phyloP scores from a whole-genome alignment of 2,329 filamentous ascomycete species.

The Colletotrichum trifolii region DNA sequence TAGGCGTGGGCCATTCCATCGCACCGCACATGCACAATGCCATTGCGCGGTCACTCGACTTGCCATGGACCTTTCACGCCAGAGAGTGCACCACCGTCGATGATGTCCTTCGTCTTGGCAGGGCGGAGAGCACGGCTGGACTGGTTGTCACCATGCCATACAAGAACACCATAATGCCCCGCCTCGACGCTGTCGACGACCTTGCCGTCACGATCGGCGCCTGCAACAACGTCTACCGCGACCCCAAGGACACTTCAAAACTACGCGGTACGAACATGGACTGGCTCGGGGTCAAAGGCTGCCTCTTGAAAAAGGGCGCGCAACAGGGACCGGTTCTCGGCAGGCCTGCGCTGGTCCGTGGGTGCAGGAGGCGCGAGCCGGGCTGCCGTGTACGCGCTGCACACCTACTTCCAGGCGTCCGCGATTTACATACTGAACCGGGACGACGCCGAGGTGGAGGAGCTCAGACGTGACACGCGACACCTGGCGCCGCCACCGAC shows the following conservation, averaged over 20 bases:
- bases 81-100: constrained; percentile 47
- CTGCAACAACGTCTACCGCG: constrained; percentile 49
- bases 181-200: constrained; percentile 50
- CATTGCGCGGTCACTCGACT: constrained; percentile 47
- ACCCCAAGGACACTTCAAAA: constrained; percentile 37
- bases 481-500: constrained; percentile 35
- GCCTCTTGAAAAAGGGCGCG: constrained; percentile 41
- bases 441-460: constrained; percentile 43
- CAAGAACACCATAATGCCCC: constrained; percentile 49
- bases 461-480: constrained; percentile 42
- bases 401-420: constrained; percentile 41
- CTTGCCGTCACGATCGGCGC: constrained; percentile 49
- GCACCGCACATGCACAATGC: constrained; percentile 53
- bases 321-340: constrained; percentile 28
- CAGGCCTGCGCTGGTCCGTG: constrained; percentile 48
- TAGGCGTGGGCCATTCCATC: constrained; percentile 54
- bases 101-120: constrained; percentile 44
- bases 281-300: constrained; percentile 53
- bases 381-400: constrained; percentile 51
- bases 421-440: constrained; percentile 51
- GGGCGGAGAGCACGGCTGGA: constrained; percentile 42
- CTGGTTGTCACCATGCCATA: constrained; percentile 52
- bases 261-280: constrained; percentile 55
- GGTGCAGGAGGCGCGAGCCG: constrained; percentile 55
- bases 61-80: constrained; percentile 45